phyloP scores from a whole-genome alignment of 139 green algal species.

The Volvox reticuliferus region DNA sequence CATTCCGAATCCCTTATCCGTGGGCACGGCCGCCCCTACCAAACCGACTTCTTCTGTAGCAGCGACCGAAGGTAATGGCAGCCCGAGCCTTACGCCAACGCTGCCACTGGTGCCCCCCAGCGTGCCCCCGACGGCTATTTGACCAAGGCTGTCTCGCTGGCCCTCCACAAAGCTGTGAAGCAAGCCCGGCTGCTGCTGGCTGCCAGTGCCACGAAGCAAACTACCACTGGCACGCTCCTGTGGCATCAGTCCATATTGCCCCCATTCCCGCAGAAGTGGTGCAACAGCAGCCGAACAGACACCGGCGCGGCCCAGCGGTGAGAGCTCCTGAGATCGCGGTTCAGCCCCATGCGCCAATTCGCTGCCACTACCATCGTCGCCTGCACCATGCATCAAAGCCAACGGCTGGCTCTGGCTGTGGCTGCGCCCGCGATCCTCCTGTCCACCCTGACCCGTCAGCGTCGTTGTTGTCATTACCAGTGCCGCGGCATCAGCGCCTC shows the following conservation, averaged over 20 bases:
- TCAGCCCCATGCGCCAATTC: not conserved
- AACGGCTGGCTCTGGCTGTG: not conserved
- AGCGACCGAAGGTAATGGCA: not conserved
- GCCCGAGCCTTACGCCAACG: not conserved
- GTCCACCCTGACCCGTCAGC: not conserved
- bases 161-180: not conserved
- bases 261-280: not conserved
- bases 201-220: not conserved
- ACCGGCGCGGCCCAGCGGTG: not conserved
- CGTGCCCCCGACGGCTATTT: not conserved
- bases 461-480: not conserved
- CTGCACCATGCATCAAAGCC: not conserved
- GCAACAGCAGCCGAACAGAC: not conserved
- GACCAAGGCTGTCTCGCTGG: slow-evolving; percentile 19
- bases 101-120: not conserved
- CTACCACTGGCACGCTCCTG: not conserved
- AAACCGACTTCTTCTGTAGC: too few species aligned
- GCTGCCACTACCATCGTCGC: not conserved
- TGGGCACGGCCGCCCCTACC: too few species aligned
- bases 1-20: too few species aligned
- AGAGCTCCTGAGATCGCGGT: slow-evolving; percentile 13
- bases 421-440: not conserved
- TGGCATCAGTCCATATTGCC: not conserved
- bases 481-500: not conserved
- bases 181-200: not conserved